Percentiles rank a stretch among this genome's conserved stretches.
Conservation (phyloP, 306 rosid species). For the Corylus avellana region DNA sequence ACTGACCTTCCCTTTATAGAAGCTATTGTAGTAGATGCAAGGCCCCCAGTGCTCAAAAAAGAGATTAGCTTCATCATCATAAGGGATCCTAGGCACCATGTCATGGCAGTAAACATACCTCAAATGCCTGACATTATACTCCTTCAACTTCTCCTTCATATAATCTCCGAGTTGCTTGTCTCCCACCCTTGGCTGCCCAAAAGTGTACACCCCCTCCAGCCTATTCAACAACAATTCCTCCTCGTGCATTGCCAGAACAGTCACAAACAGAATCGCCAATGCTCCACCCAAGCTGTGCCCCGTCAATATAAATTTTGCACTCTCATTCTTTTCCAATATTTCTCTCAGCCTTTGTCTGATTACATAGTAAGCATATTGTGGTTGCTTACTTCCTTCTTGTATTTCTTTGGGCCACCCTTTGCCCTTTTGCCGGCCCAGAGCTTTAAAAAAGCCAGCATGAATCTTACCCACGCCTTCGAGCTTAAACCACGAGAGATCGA, state of each 20-base stretch:
- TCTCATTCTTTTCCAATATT: conserved; percentile 35
- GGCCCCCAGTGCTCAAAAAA: conserved; percentile 65
- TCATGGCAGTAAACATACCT: conserved; percentile 59
- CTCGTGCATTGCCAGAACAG: conserved; percentile 53
- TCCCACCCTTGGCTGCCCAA: conserved; percentile 82
- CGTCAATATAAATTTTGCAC: conserved; percentile 66
- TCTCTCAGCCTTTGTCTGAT: conserved; percentile 49
- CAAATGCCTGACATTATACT: conserved; percentile 47
- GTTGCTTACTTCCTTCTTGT: not conserved
- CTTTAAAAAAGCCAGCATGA: conserved; percentile 75
- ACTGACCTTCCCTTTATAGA: conserved; percentile 43
- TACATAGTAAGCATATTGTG: conserved; percentile 53
- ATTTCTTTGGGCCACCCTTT: conserved; percentile 65
- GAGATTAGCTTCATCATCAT: conserved; percentile 46
- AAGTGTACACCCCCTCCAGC: conserved; percentile 69
- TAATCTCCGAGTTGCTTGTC: conserved; percentile 49
- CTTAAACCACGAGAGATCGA: conserved; percentile 71
- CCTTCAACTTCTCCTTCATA: conserved; percentile 40
- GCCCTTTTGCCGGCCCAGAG: conserved; percentile 51
- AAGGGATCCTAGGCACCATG: conserved; percentile 68
- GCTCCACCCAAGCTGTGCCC: conserved; percentile 92
- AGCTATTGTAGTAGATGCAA: conserved; percentile 56
- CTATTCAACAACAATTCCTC: conserved; percentile 54
- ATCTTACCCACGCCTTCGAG: conserved; percentile 51
- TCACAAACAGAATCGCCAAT: conserved; percentile 61